Percentiles rank a stretch among this genome's conserved stretches.
phyloP scores from a whole-genome alignment of 768 basidiomycete species.

The Chalciporus chontae region DNA sequence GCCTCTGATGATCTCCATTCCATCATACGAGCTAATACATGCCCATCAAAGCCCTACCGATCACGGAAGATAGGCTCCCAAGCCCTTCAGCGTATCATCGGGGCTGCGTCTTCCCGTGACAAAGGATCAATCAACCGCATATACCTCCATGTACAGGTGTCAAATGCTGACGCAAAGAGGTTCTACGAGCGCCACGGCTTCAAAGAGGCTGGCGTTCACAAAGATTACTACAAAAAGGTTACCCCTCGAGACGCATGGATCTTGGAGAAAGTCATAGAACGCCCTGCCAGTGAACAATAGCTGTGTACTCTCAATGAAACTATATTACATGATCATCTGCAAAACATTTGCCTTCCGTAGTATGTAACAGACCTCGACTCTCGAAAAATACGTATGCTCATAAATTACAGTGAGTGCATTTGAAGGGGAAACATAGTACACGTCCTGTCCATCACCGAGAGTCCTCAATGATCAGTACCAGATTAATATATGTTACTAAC shows the following conservation, averaged over 20 bases:
- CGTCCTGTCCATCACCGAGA: conserved; percentile 13
- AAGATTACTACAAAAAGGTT: conserved; percentile 90
- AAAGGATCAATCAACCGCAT: conserved; percentile 66
- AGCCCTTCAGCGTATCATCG: conserved; percentile 63
- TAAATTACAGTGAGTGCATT: conserved; percentile 27
- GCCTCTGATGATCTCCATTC: conserved; percentile 23
- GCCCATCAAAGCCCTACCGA: conserved; percentile 68
- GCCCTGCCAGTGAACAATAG: conserved; percentile 21
- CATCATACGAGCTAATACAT: conserved; percentile 14
- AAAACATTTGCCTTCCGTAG: conserved; percentile 7
- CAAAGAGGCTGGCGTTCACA: conserved; percentile 56
- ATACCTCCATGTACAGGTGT: conserved; percentile 86
- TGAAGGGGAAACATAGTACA: conserved; percentile 21
- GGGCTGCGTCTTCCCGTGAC: conserved; percentile 53
- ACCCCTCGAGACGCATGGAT: conserved; percentile 84
- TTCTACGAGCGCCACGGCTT: conserved; percentile 89
- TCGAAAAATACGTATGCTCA: conserved; percentile 21
- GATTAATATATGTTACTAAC: conserved; percentile 24
- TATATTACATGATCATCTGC: conserved; percentile 24
- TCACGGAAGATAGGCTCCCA: conserved; percentile 72
- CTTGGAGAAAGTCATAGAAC: conserved; percentile 57
- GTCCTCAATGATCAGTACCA: conserved; percentile 15
- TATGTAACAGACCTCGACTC: conserved; percentile 12
- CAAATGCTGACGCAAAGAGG: conserved; percentile 68
- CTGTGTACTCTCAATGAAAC: conserved; percentile 14